Evolutionary conservation across 192 early-diverging fungal genomes (phyloP).

Genomic region (Coemansia sp.): DNA sequence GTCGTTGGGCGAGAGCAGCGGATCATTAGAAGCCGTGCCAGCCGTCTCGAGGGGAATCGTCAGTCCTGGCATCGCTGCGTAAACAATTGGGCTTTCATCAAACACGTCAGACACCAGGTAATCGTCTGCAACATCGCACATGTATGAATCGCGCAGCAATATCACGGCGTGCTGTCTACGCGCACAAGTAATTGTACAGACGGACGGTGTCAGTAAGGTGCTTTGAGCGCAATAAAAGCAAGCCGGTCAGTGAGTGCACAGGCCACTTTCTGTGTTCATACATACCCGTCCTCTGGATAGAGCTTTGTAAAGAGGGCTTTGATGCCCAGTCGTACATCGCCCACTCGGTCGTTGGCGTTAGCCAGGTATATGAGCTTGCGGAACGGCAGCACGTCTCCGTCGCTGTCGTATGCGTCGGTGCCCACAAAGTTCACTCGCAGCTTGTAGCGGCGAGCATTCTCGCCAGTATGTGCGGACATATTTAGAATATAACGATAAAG

Average conservation of each 20-base stretch:
- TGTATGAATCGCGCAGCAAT: constrained; percentile 39
- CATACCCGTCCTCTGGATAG: constrained; percentile 50
- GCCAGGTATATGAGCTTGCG: constrained; percentile 49
- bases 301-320: constrained; percentile 30
- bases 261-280: neutral
- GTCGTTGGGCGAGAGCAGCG: neutral
- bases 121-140: constrained; percentile 52
- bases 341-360: constrained; percentile 18
- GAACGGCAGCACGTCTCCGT: constrained; percentile 29
- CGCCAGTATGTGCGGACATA: constrained; percentile 5
- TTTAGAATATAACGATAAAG: neutral
- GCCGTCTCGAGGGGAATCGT: neutral
- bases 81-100: constrained; percentile 48
- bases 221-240: too few species aligned
- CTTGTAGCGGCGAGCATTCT: constrained; percentile 28
- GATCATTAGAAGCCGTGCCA: neutral
- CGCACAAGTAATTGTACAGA: neutral
- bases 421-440: constrained; percentile 55
- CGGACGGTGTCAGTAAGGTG: too few species aligned
- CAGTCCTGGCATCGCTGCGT: constrained; percentile 42
- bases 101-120: constrained; percentile 48
- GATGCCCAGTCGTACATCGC: constrained; percentile 31
- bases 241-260: too few species aligned
- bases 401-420: constrained; percentile 38
- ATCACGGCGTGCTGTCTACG: constrained; percentile 30